A percentile compares a stretch with the other conserved stretches of the same genome.
Conservation (phyloP, 192 early-diverging fungal species). For the Coemansia sp. region DNA sequence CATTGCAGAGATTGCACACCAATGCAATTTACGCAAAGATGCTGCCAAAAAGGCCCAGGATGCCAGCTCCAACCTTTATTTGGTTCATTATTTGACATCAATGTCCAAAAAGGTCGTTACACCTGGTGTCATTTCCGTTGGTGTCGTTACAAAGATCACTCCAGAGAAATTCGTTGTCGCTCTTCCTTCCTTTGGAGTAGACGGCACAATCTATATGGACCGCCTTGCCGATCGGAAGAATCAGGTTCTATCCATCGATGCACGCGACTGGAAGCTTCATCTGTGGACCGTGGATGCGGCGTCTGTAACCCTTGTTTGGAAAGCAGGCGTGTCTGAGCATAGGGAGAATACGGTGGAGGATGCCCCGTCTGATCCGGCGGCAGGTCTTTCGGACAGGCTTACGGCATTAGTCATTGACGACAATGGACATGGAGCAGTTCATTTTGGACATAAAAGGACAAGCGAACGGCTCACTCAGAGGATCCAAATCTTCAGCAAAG, state of each 20-base stretch:
- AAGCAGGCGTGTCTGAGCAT: not conserved
- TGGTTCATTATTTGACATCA: constrained; percentile 71
- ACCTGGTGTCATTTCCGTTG: constrained; percentile 28
- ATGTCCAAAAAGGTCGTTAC: constrained; percentile 67
- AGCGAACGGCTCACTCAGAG: constrained; percentile 44
- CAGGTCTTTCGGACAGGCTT: constrained; percentile 33
- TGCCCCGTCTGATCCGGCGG: not conserved
- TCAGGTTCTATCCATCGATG: constrained; percentile 24
- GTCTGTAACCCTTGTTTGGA: constrained; percentile 29
- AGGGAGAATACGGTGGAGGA: not conserved
- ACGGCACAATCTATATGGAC: constrained; percentile 77
- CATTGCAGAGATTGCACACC: constrained; percentile 63
- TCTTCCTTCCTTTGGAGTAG: constrained; percentile 85
- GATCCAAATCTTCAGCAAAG: constrained; percentile 79
- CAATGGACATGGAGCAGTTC: constrained; percentile 27
- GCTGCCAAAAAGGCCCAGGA: constrained; percentile 86
- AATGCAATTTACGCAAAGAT: constrained; percentile 83
- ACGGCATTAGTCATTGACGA: constrained; percentile 19
- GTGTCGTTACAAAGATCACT: constrained; percentile 73
- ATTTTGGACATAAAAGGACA: constrained; percentile 12
- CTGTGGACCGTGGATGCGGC: constrained; percentile 36
- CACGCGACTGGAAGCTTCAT: constrained; percentile 23
- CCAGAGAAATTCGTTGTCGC: constrained; percentile 86
- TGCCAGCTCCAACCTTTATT: constrained; percentile 85
- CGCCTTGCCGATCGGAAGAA: constrained; percentile 35